Evolutionary conservation across 495 filamentous ascomycete species (phyloP), one percentile per base, ranked within the genome.

Genomic region (Pseudomonodictys pantanalensis): DNA sequence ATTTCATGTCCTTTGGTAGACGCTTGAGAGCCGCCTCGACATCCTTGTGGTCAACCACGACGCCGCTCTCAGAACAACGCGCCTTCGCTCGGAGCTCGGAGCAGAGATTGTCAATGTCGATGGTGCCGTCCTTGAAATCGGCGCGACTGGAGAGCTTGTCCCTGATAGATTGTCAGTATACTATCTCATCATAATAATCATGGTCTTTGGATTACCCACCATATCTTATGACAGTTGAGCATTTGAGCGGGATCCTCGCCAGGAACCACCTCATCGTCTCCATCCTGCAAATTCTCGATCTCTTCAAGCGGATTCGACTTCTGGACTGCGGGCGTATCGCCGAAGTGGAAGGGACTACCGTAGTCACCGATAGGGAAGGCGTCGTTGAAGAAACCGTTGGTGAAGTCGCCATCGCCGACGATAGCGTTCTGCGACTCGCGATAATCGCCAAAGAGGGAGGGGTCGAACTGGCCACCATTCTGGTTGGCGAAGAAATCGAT

Each of bases 11-110:
- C 12, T 58, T 23, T 2, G 67, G 67, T 8, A 69, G 38, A 39
- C 67, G 67, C 52, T 67, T 56, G 3, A 76, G 62, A 24, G 72
- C 71, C 1, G 69, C 71, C 47, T 95, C 86, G 66, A 97, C 92
- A 70, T 97, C 91, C 39, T 83, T 84, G 74, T 96, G 82, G 64
- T 90, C 87, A 46, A 98, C 87, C 22, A 97, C 90, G n/a, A 92
- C 88, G 25, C 93, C 92, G 24, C 80, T 83, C 68, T 95, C 93
- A 1, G 91, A 95, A 70, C 95, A 99, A 70, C 92, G 92, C 43
- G 95, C 95, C 75, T 99, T 99, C 67, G 88, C 87, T 56, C 91
- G 87, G n/a, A 99, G 81, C 61, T 99, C 91, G 5, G 87, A 84
- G 74, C 95, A 99, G 11, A 99, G 80, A 52, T 83, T 81, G 69